These are phyloP conservation scores for Claviceps paspali DNA, from an alignment of 2,329 filamentous ascomycete species.

Conservation along the genomic window DNA sequence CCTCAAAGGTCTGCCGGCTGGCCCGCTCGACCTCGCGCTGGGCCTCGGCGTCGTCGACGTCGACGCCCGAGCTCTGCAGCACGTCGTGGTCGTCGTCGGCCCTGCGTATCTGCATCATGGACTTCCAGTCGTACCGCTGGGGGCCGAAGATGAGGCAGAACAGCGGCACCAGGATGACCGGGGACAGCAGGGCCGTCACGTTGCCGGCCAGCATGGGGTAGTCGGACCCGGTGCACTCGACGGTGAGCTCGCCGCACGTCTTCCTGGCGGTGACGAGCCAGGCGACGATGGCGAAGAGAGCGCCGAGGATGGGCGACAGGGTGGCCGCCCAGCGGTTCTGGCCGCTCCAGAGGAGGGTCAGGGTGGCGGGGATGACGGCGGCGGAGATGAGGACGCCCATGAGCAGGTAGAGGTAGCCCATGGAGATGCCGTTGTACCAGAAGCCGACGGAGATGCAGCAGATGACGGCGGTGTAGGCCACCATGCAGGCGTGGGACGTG, in stretches of 20 bases:
- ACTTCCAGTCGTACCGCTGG: slow-evolving; percentile 74
- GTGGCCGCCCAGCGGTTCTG: slow-evolving; percentile 62
- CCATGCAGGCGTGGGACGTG: slow-evolving; percentile 60
- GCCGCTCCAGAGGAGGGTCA: slow-evolving; percentile 67
- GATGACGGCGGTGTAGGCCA: slow-evolving; percentile 58
- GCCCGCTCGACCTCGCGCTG: slow-evolving; percentile 9
- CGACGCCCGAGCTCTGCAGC: slow-evolving; percentile 41
- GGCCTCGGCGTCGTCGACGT: slow-evolving; percentile 24
- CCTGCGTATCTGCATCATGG: slow-evolving; percentile 65
- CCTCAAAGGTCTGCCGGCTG: slow-evolving; percentile 22
- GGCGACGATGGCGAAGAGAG: slow-evolving; percentile 50
- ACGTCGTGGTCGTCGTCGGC: slow-evolving; percentile 60
- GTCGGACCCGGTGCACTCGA: slow-evolving; percentile 66
- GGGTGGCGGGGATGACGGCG: slow-evolving; percentile 66
- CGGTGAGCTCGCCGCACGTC: slow-evolving; percentile 51
- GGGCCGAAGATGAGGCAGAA: slow-evolving; percentile 45
- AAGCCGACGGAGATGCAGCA: slow-evolving; percentile 65
- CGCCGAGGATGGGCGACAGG: slow-evolving; percentile 50
- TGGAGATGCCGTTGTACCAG: slow-evolving; percentile 58
- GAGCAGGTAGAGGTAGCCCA: slow-evolving; percentile 79
- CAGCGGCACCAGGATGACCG: slow-evolving; percentile 57
- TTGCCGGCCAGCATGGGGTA: slow-evolving; percentile 81
- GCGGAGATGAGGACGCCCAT: slow-evolving; percentile 87
- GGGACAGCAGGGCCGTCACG: slow-evolving; percentile 65
- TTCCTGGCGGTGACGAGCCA: slow-evolving; percentile 64